phyloP scores from a whole-genome alignment of 2,329 filamentous ascomycete species.

The Mollisia scopiformis region DNA sequence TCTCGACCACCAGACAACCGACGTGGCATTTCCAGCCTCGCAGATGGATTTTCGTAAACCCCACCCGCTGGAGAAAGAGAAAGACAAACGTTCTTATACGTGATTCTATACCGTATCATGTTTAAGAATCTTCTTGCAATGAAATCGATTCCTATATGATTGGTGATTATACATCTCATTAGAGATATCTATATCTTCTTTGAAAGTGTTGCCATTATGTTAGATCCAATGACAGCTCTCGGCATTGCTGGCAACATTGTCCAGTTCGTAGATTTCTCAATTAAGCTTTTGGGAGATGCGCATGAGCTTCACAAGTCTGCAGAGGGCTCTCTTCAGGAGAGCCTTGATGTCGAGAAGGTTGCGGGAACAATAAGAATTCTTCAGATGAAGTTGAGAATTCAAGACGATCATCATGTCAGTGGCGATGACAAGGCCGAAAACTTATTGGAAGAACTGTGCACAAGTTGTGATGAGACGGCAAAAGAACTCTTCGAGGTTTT shows the following conservation, averaged over 20 bases:
- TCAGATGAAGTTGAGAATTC: background rate
- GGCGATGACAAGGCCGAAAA: background rate
- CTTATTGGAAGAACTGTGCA: background rate
- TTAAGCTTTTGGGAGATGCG: background rate
- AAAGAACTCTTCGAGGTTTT: conserved; percentile 7
- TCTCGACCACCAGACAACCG: too few relatives aligned
- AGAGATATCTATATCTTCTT: too few relatives aligned
- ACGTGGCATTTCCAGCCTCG: too few relatives aligned
- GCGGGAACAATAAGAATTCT: background rate
- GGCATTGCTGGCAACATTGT: background rate
- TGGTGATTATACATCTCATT: too few relatives aligned
- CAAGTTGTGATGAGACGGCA: background rate
- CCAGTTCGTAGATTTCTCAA: background rate
- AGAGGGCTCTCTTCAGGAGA: background rate
- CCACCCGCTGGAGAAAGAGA: too few relatives aligned
- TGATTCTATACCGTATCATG: too few relatives aligned
- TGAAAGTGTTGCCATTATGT: too few relatives aligned
- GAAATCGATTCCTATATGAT: too few relatives aligned
- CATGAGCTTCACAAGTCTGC: background rate
- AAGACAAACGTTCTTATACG: too few relatives aligned
- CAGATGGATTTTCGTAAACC: too few relatives aligned
- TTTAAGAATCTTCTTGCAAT: too few relatives aligned
- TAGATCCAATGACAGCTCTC: background rate
- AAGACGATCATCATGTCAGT: background rate
- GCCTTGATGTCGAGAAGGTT: background rate